phyloP scores from a whole-genome alignment of 192 early-diverging fungal species.

The Coemansia sp. region DNA sequence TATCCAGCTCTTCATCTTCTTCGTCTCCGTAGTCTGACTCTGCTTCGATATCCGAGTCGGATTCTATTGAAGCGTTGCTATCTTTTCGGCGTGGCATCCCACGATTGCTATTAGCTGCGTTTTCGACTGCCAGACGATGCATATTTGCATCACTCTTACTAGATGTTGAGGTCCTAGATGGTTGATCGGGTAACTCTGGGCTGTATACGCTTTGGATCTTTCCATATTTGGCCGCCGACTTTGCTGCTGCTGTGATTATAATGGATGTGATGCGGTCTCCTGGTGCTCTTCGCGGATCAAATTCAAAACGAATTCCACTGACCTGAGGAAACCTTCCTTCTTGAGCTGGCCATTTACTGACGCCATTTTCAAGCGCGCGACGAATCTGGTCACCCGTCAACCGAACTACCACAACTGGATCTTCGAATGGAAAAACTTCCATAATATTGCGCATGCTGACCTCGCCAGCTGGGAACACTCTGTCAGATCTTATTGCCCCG shows the following conservation, averaged over 20 bases:
- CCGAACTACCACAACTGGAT: slow-evolving; percentile 62
- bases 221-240: slow-evolving; percentile 16
- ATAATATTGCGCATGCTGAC: slow-evolving; percentile 64
- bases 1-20: slow-evolving; percentile 52
- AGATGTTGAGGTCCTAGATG: not conserved
- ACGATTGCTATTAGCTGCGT: slow-evolving; percentile 22
- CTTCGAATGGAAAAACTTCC: slow-evolving; percentile 68
- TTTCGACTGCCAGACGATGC: slow-evolving; percentile 25
- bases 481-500: slow-evolving; percentile 65
- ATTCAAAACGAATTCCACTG: slow-evolving; percentile 61
- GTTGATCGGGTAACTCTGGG: not conserved
- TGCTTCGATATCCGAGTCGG: slow-evolving; percentile 24
- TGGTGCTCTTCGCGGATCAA: slow-evolving; percentile 54
- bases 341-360: slow-evolving; percentile 66
- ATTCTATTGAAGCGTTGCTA: slow-evolving; percentile 16
- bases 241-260: slow-evolving; percentile 31
- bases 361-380: slow-evolving; percentile 62
- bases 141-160: slow-evolving; percentile 6
- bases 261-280: slow-evolving; percentile 57
- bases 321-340: slow-evolving; percentile 70
- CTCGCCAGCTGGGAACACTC: slow-evolving; percentile 53
- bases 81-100: not conserved
- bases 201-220: not conserved
- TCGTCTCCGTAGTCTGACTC: slow-evolving; percentile 39
- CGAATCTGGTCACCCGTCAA: slow-evolving; percentile 63